Conservation (phyloP, 2,329 filamentous ascomycete genomes). For the Scleromitrula shiraiana region DNA sequence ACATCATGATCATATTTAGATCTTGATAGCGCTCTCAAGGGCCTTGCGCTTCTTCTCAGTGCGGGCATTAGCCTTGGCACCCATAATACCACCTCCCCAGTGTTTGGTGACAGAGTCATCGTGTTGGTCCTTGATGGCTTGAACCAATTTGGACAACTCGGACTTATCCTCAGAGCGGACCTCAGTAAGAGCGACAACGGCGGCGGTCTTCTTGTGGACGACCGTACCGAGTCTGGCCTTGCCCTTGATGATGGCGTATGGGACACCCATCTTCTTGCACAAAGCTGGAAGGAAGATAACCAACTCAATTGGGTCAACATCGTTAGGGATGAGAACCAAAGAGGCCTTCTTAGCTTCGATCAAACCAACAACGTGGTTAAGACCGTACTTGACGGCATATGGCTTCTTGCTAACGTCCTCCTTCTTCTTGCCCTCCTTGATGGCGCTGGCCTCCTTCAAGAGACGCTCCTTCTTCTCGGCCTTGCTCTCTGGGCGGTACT, state of each 20-base stretch:
- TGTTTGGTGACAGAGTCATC: conserved; percentile 83
- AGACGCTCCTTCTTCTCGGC: conserved; percentile 99
- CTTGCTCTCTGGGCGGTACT: conserved; percentile 99
- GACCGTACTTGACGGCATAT: conserved; percentile 98
- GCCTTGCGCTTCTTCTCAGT: conserved; percentile 71
- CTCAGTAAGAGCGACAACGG: conserved; percentile 92
- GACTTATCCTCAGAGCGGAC: conserved; percentile 97
- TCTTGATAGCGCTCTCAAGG: conserved; percentile 91
- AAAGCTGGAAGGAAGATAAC: conserved; percentile 98
- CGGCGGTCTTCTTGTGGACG: conserved; percentile 99
- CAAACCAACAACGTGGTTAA: conserved; percentile 97
- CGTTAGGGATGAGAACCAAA: conserved; percentile 96
- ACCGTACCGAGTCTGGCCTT: conserved; percentile 98
- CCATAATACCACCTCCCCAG: conserved; percentile 99
- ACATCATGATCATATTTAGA: conserved; percentile 50
- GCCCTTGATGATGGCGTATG: conserved; percentile 99
- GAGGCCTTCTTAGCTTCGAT: conserved; percentile 99
- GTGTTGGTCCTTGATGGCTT: conserved; percentile 97
- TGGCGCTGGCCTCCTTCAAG: conserved; percentile 93
- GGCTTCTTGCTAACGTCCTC: conserved; percentile 99
- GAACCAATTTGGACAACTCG: conserved; percentile 94
- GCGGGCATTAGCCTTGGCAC: conserved; percentile 77
- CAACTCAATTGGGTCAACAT: conserved; percentile 98
- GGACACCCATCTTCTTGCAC: conserved; percentile 99
- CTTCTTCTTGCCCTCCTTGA: conserved; percentile 99